These are phyloP conservation scores for Alectoria sarmentosa DNA, from an alignment of 495 filamentous ascomycete genomes.

Conservation along the genomic window DNA sequence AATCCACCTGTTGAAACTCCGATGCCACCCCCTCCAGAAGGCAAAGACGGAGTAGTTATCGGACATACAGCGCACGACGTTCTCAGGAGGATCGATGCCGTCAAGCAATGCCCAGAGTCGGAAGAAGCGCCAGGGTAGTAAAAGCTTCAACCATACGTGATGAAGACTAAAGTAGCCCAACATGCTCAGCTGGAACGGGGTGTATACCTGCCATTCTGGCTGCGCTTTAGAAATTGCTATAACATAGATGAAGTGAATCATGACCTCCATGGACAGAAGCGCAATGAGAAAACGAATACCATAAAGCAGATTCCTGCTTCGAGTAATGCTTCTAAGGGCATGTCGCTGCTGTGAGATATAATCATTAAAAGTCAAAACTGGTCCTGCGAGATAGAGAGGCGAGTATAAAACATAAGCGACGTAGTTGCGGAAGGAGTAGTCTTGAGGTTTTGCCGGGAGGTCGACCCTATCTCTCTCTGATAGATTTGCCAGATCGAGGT, in stretches of 20 bases:
- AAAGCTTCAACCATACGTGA: slow-evolving; percentile 96
- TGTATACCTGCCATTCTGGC: slow-evolving; percentile 77
- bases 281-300: slow-evolving; percentile 73
- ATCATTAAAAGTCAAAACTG: slow-evolving; percentile 96
- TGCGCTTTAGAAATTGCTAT: slow-evolving; percentile 82
- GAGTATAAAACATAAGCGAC: slow-evolving; percentile 84
- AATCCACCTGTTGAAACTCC: slow-evolving; percentile 88
- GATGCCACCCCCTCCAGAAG: slow-evolving; percentile 97
- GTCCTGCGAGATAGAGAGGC: slow-evolving; percentile 86
- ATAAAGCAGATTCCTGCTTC: slow-evolving; percentile 64
- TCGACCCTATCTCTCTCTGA: slow-evolving; percentile 81
- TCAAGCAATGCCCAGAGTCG: slow-evolving; percentile 88
- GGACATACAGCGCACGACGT: slow-evolving; percentile 95
- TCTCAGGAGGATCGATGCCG: slow-evolving; percentile 91
- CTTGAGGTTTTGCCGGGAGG: slow-evolving; percentile 59
- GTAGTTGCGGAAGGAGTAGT: slow-evolving; percentile 79
- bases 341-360: slow-evolving; percentile 84
- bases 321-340: slow-evolving; percentile 57
- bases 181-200: slow-evolving; percentile 79
- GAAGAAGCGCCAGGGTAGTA: slow-evolving; percentile 96
- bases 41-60: slow-evolving; percentile 88
- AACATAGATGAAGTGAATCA: slow-evolving; percentile 90
- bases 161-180: slow-evolving; percentile 95
- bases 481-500: slow-evolving; percentile 75
- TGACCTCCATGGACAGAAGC: slow-evolving; percentile 85